Conservation (phyloP, 805 yeast genomes). For the Kregervanrija pseudodelftensis region DNA sequence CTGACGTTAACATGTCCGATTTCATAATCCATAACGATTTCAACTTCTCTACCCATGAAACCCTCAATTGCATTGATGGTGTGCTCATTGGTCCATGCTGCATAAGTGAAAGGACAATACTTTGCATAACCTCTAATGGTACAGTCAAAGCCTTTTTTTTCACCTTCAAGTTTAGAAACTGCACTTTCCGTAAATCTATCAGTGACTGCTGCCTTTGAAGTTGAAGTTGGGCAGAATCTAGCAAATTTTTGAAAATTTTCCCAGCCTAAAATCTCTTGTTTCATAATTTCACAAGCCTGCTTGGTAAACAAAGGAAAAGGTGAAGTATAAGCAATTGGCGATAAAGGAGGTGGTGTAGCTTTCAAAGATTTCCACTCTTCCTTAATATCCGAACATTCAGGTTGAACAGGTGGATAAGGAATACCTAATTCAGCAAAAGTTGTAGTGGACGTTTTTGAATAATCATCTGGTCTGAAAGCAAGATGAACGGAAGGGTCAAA, state of each 20-base stretch:
- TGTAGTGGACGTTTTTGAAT: too few species aligned
- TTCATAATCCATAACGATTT: constrained; percentile 51
- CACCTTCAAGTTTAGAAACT: too few species aligned
- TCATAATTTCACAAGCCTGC: constrained; percentile 53
- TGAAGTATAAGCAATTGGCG: constrained; percentile 43
- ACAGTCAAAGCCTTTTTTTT: constrained; percentile 35
- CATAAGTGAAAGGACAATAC: constrained; percentile 42
- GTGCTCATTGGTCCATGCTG: constrained; percentile 55
- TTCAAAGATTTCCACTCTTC: too few species aligned
- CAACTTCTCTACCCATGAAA: constrained; percentile 56
- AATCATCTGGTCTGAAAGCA: too few species aligned
- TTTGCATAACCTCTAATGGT: constrained; percentile 44
- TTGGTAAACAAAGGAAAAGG: constrained; percentile 57
- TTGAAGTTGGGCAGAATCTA: constrained; percentile 34
- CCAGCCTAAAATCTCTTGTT: constrained; percentile 43
- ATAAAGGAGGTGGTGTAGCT: too few species aligned
- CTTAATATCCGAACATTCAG: too few species aligned
- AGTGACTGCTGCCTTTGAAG: too few species aligned
- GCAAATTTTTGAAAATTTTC: constrained; percentile 40
- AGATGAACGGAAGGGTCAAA: too few species aligned
- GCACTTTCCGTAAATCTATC: too few species aligned
- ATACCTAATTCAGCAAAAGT: too few species aligned
- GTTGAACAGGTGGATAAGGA: too few species aligned
- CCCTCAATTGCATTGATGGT: constrained; percentile 44
- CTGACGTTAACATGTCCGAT: constrained; percentile 47